Conservation (phyloP, 768 basidiomycete species). For the Leucogyrophana mollusca region DNA sequence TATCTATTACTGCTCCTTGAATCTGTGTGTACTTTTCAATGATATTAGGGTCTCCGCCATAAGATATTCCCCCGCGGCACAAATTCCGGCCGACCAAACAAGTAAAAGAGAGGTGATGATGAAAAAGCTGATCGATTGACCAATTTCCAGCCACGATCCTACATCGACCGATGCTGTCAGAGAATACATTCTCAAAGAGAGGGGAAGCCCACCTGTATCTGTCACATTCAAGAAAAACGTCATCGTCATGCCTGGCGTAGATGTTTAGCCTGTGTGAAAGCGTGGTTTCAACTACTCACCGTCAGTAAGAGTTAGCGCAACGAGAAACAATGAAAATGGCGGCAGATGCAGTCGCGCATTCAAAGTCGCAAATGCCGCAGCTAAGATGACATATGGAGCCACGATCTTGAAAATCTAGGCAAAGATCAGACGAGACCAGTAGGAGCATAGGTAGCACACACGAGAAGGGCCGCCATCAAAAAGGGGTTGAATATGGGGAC, state of each 20-base stretch:
- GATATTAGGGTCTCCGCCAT: slow-evolving; percentile 43
- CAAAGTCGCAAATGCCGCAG: slow-evolving; percentile 65
- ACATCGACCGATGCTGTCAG: slow-evolving; percentile 3
- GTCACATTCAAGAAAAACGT: slow-evolving; percentile 83
- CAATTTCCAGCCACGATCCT: slow-evolving; percentile 90
- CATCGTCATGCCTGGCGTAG: slow-evolving; percentile 69
- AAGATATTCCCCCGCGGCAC: slow-evolving; percentile 68
- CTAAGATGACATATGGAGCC: slow-evolving; percentile 75
- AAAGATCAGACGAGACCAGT: slow-evolving; percentile 2
- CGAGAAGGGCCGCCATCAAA: slow-evolving; percentile 73
- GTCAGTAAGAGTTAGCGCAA: slow-evolving; percentile 73
- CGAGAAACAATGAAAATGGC: slow-evolving; percentile 77
- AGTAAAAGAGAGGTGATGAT: slow-evolving; percentile 78
- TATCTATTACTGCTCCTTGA: slow-evolving; percentile 14
- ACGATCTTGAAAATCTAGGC: slow-evolving; percentile 78
- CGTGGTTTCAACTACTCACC: slow-evolving; percentile 33
- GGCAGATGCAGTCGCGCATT: slow-evolving; percentile 68
- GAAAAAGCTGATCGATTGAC: slow-evolving; percentile 86
- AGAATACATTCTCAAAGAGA: slow-evolving; percentile 1
- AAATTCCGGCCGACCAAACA: slow-evolving; percentile 78
- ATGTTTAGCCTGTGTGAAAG: slow-evolving; percentile 11
- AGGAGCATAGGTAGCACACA: slow-evolving; percentile 25
- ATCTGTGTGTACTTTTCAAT: slow-evolving; percentile 11
- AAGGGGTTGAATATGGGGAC: slow-evolving; percentile 86
- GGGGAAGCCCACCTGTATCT: slow-evolving; percentile 56